Evolutionary conservation across 495 filamentous ascomycete species (phyloP), one percentile per base, ranked within the genome.

Genomic region (Glarea lozoyensis): DNA sequence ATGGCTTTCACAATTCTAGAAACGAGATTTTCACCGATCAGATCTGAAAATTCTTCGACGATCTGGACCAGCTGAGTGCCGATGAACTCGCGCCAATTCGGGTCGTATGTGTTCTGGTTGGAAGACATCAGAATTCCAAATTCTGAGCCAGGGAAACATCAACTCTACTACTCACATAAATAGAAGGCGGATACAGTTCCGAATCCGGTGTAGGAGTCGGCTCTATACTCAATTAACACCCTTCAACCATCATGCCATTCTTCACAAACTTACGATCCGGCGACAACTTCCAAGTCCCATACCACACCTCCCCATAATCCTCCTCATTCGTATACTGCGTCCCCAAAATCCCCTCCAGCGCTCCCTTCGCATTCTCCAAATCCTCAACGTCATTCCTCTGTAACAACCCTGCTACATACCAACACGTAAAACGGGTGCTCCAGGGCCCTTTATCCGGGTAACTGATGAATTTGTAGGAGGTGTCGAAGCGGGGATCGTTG

Each of bases 71-170:
- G 54, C 27, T 59, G 50, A 1, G 50, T 57, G 20, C 56, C 56
- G 20, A 59, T 53, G 30, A 59, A 59, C 29, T 59, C 56, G 24
- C 56, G 55, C 56, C 56, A 59, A 25, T 59, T 59, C 2, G 56
- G 56, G 30, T 59, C 56, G 20, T 59, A 59, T 18, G 54, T 52
- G 24, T 39, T 42, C 56, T 59, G 16, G 16, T 34, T 2, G 30
- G 33, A 9, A 3, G n/a, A n/a, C n/a, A 15, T 31, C 52, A 3
- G 38, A 15, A 3, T 18, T 18, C 29, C 11, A 25, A 11, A 13
- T 29, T 5, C 3, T 10, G 23, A 31, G 34, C 13, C 6, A 11
- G 17, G 17, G 6, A 34, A 13, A 16, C 6, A 4, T 6, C n/a
- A 36, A 19, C 1, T 10, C 2, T 13, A 25, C 4, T 0, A 42